phyloP scores from a whole-genome alignment of 176 grass and related monocot genomes.

The Musa troglodytarum region DNA sequence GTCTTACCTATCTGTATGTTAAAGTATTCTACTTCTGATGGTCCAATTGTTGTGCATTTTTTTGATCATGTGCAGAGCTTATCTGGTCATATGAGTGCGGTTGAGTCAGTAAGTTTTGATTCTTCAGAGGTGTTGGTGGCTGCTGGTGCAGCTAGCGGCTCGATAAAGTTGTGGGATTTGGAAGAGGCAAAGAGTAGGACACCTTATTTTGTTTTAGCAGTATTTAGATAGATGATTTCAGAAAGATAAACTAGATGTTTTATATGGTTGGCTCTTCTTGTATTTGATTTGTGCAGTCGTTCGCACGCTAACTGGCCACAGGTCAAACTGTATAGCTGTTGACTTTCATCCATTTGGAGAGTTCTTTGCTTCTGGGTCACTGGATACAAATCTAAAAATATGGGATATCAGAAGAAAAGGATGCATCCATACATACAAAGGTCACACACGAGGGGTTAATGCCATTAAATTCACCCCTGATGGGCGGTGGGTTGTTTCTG shows the following conservation, averaged over 20 bases:
- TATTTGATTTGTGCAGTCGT: conserved; percentile 39
- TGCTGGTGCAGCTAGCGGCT: conserved; percentile 67
- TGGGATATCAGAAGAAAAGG: conserved; percentile 85
- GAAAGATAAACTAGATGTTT: conserved; percentile 7
- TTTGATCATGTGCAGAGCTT: conserved; percentile 38
- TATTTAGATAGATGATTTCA: conserved; percentile 2
- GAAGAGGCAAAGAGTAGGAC: conserved; percentile 66
- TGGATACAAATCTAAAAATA: conserved; percentile 94
- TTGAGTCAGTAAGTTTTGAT: conserved; percentile 85
- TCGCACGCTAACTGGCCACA: conserved; percentile 82
- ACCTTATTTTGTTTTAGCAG: not conserved
- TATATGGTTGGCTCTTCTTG: conserved; percentile 7
- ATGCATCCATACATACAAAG: conserved; percentile 93
- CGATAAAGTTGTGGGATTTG: conserved; percentile 90
- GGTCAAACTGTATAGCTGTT: conserved; percentile 70
- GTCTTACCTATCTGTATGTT: not conserved
- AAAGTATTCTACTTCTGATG: conserved; percentile 4
- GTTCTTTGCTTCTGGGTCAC: conserved; percentile 81
- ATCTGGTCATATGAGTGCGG: conserved; percentile 70
- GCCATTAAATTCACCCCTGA: conserved; percentile 83
- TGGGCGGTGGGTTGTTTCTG: conserved; percentile 91
- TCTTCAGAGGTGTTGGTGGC: conserved; percentile 69
- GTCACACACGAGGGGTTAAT: conserved; percentile 67
- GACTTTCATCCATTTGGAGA: conserved; percentile 96
- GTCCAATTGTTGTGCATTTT: conserved; percentile 10